Evolutionary conservation across 2,329 filamentous ascomycete species (phyloP).

Genomic region (Aspergillus fructus): DNA sequence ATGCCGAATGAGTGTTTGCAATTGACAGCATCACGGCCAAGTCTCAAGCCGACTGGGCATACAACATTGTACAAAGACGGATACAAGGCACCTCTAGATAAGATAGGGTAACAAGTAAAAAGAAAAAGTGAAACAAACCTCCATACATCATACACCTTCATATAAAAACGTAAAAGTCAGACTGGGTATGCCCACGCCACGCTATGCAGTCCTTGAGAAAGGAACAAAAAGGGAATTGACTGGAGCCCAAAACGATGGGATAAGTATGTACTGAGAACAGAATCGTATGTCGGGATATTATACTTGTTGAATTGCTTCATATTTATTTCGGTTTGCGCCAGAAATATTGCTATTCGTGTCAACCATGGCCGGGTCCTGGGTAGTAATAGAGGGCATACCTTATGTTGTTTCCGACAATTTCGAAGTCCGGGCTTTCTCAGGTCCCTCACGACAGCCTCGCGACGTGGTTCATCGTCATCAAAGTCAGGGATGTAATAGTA

Average conservation of each 20-base stretch:
- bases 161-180: slow-evolving; percentile 26
- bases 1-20: not conserved
- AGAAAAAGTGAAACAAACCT: slow-evolving; percentile 13
- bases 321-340: slow-evolving; percentile 63
- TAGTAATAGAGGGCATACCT: slow-evolving; percentile 61
- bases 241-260: slow-evolving; percentile 24
- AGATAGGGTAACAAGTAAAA: slow-evolving; percentile 3
- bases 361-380: slow-evolving; percentile 13
- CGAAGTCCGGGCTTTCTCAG: slow-evolving; percentile 85
- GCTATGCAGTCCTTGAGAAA: slow-evolving; percentile 39
- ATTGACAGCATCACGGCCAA: not conserved
- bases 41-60: not conserved
- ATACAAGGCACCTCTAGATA: slow-evolving; percentile 11
- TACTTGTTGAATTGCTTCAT: slow-evolving; percentile 2
- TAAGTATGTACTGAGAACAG: slow-evolving; percentile 38
- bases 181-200: slow-evolving; percentile 44
- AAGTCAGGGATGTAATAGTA: slow-evolving; percentile 94
- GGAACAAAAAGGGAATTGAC: slow-evolving; percentile 13
- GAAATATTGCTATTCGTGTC: slow-evolving; percentile 63
- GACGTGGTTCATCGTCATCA: slow-evolving; percentile 75
- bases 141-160: slow-evolving; percentile 23
- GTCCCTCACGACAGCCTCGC: slow-evolving; percentile 79
- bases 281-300: slow-evolving; percentile 11
- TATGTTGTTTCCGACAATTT: slow-evolving; percentile 91
- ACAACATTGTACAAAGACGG: not conserved